Base-by-base conservation (phyloP, 2,329 filamentous ascomycete species). In the Monilinia fructigena region DNA sequence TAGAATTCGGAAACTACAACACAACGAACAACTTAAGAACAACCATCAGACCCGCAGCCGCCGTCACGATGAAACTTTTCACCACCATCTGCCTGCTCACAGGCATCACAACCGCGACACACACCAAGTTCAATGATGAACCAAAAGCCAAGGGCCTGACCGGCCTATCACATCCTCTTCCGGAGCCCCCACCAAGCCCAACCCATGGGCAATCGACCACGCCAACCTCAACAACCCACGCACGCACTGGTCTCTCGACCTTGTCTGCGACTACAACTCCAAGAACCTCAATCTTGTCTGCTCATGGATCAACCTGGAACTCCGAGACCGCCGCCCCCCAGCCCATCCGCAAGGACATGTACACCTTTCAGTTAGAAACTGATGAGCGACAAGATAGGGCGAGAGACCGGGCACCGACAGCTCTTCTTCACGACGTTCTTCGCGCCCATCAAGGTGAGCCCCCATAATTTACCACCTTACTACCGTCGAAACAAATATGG, bases 231-330 rank as follows among this genome's bases (percentile, higher is more conserved):
- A 3, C 23, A 23, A 7, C 18, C 18, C 23, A n/a, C n/a, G n/a
- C 4, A 31, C 18, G 1, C 0, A 6, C 20, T 59, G 40, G 55
- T 1, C 11, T 10, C 40, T 47, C 11, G 2, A 10, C 2, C 42
- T 58, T 18, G 0, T 1, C 8, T 45, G 55, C 40, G 18, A 11
- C 4, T 14, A n/a, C 16, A 40, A 58, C 10, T 6, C 6, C 10
- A 10, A 1, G 1, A n/a, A 1, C 26, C 5, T n/a, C 40, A 2
- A n/a, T 14, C 11, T 16, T 1, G 2, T n/a, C 11, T 59, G 40
- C 23, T 0, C 0, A 2, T 47, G 11, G 40, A 1, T 1, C 4
- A 5, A 5, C 1, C 16, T 2, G 5, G 2, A 0, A 6, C 18
- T 31, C 5, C 2, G 1, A 31, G 5, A 8, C 6, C 20, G 16